Base-by-base conservation (phyloP, 208 protist genomes). In the Leishmania amazonensis region DNA sequence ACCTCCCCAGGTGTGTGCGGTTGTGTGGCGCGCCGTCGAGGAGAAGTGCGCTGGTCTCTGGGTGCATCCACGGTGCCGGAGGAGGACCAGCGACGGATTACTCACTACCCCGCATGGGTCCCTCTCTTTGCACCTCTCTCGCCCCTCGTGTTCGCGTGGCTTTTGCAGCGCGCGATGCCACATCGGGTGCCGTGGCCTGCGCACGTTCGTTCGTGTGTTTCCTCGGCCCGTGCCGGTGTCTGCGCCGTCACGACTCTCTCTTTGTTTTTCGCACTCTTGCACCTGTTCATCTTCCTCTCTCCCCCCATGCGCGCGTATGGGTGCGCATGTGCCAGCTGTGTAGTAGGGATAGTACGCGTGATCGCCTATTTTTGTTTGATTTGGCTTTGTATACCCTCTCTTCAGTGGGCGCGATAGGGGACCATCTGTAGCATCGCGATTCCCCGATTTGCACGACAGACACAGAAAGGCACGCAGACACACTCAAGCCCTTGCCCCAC, bases 281-380 rank as follows among this genome's bases (percentile, higher is more conserved):
- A 13, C 45, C 70, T 28, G 15, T 47, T 70, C 42, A 24, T 17
- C 60, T 79, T 17, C 73, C 62, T 72, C 83, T 13, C 79, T 67
- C 42, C 21, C n/a, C 64, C 6, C n/a, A 74, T 51, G 70, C 47
- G 45, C 17, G 70, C 31, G 70, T 49, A 31, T 49, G 7, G n/a
- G 31, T 51, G 17, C 11, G 28, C 42, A 0, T 54, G 40, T 11
- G 28, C 45, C n/a, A 28, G 42, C 2, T 45, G 21, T 76, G 51
- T 62, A 76, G 47, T 76, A 60, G 51, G 51, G 42, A 57, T 70
- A 75, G 42, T 38, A 38, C 24, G 28, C 15, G 71, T 8, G 8
- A 11, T 47, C 19, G 3, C 15, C 31, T 28, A 45, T 35, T 40
- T 47, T n/a, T 45, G 8, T 70, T 45, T 62, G 3, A 9, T 31